These are phyloP conservation scores for Syzygium jambos DNA, from an alignment of 345 rosid species.

Conservation along the genomic window DNA sequence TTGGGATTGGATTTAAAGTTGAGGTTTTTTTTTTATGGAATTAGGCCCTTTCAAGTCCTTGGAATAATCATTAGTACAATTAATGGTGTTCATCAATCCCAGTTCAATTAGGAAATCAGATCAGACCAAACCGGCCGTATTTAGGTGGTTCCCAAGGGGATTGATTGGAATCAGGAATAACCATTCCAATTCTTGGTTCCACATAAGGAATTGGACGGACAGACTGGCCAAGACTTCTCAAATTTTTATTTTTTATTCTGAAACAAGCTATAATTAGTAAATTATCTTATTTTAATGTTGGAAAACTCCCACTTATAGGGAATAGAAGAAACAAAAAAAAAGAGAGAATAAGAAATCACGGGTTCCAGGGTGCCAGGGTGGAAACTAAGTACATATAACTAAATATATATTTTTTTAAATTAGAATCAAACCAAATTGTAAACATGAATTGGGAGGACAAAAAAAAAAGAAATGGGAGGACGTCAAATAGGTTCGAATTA, in stretches of 20 bases:
- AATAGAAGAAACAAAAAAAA: background rate
- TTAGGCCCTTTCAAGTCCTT: background rate
- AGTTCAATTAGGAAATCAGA: background rate
- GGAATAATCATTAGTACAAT: background rate
- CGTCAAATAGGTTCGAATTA: too few species aligned
- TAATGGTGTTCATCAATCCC: background rate
- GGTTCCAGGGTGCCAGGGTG: background rate
- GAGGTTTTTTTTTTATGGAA: background rate
- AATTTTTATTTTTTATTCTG: background rate
- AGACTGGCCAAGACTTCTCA: background rate
- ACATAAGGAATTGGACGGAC: background rate
- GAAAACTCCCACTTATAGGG: background rate
- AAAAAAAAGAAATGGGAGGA: too few species aligned
- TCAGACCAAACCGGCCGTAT: rapidly evolving
- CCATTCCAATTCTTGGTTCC: background rate
- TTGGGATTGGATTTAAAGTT: background rate
- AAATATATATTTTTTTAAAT: background rate
- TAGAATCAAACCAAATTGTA: background rate
- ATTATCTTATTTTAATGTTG: background rate
- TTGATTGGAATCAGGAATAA: too few species aligned
- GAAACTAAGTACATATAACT: background rate
- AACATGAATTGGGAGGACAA: background rate
- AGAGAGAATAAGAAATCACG: background rate
- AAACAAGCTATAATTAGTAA: background rate
- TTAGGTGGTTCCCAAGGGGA: too few species aligned